Evolutionary conservation across 2,329 filamentous ascomycete genomes (phyloP).

Genomic region (Calonectria naviculata): DNA sequence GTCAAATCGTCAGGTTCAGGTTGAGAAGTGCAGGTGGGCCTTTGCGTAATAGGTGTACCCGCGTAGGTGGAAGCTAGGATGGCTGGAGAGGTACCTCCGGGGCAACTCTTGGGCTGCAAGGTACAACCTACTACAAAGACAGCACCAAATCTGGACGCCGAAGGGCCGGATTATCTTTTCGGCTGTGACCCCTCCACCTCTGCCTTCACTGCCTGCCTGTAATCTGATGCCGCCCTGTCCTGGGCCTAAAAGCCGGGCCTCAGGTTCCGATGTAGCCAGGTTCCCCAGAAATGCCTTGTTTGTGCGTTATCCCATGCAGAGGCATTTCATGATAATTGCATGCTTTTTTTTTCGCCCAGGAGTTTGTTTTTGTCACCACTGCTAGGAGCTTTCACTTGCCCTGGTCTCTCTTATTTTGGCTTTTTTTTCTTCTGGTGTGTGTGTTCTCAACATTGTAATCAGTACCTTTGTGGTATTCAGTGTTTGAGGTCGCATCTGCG

Average conservation of each 20-base stretch:
- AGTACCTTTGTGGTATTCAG: neutral
- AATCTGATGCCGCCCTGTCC: constrained; percentile 12
- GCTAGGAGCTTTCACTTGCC: neutral
- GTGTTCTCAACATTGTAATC: neutral
- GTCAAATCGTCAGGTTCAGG: constrained; percentile 53
- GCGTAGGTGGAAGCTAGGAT: constrained; percentile 34
- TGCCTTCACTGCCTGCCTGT: constrained; percentile 7
- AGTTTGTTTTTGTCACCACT: neutral
- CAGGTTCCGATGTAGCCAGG: neutral
- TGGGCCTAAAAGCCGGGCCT: neutral
- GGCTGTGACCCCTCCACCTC: constrained; percentile 27
- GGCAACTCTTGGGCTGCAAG: constrained; percentile 31
- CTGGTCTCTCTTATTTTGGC: neutral
- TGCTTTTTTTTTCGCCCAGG: neutral
- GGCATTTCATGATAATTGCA: neutral
- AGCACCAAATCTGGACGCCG: constrained; percentile 21
- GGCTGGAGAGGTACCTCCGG: constrained; percentile 33
- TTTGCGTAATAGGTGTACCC: constrained; percentile 51
- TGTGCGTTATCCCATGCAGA: neutral
- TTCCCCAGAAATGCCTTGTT: constrained; percentile 9
- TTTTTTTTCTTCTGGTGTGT: neutral
- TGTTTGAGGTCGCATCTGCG: neutral
- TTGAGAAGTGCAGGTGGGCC: constrained; percentile 50
- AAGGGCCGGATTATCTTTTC: constrained; percentile 42
- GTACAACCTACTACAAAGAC: constrained; percentile 32